A percentile compares a stretch with the other conserved stretches of the same genome.
Conservation (phyloP, 1,139 yeast genomes). For the Saccharomyces pastorianus region DNA sequence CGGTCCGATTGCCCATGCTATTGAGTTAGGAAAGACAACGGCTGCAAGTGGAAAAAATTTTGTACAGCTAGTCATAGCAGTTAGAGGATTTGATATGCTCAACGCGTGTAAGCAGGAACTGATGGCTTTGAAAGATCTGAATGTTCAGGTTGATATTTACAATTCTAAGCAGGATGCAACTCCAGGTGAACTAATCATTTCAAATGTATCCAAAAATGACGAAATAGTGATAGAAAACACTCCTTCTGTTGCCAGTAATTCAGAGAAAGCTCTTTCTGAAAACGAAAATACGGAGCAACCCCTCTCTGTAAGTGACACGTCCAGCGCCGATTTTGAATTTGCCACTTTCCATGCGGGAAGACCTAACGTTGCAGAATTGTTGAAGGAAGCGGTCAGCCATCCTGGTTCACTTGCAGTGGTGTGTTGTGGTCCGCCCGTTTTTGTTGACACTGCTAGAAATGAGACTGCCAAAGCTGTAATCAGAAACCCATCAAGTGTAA, state of each 20-base stretch:
- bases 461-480: conserved; percentile 26
- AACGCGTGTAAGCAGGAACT: conserved; percentile 1
- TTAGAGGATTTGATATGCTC: conserved; percentile 2
- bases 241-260: not conserved
- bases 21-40: not conserved
- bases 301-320: not conserved
- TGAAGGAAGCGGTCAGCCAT: conserved; percentile 18
- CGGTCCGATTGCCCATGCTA: conserved; percentile 37
- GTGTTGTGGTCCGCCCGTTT: conserved; percentile 44
- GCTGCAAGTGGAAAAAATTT: not conserved
- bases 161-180: not conserved
- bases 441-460: conserved; percentile 45
- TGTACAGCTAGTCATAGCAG: conserved; percentile 1
- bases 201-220: not conserved
- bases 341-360: conserved; percentile 35
- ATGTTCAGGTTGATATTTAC: not conserved
- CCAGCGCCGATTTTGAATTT: not conserved
- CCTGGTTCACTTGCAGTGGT: conserved; percentile 36
- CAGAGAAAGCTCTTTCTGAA: not conserved
- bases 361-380: conserved; percentile 38
- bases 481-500: conserved; percentile 10
- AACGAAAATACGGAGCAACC: not conserved
- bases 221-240: not conserved
- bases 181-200: not conserved
- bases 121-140: not conserved